Conservation (phyloP, 495 filamentous ascomycete species). For the Aspergillus homomorphus region DNA sequence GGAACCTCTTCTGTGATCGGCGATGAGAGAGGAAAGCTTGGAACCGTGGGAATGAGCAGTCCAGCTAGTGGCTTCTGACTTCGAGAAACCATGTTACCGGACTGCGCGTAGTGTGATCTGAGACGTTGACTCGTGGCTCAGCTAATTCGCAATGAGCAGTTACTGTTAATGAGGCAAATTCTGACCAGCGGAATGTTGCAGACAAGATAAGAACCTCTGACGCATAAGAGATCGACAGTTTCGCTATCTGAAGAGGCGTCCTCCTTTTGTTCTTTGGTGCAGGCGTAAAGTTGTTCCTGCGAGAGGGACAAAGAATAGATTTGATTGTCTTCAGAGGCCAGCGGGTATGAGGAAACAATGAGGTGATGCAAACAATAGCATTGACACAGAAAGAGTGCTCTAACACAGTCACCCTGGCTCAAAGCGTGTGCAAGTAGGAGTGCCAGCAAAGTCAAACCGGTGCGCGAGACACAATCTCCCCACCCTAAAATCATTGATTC, state of each 20-base stretch:
- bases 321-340: not conserved
- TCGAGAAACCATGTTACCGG: constrained; percentile 25
- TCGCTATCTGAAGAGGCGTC: not conserved
- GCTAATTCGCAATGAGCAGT: not conserved
- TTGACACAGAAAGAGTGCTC: not conserved
- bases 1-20: constrained; percentile 44
- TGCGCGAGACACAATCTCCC: not conserved
- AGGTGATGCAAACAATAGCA: not conserved
- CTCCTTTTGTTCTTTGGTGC: not conserved
- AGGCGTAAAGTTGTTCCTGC: not conserved
- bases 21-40: constrained; percentile 44
- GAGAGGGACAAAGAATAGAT: not conserved
- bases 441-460: not conserved
- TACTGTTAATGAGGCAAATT: not conserved
- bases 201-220: not conserved
- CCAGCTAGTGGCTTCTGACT: constrained; percentile 26
- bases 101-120: not conserved
- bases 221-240: not conserved
- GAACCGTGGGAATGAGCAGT: constrained; percentile 31
- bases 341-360: not conserved
- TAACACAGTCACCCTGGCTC: not conserved
- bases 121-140: not conserved
- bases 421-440: not conserved
- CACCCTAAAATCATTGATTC: not conserved
- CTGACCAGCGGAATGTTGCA: not conserved